Evolutionary conservation across 1,139 yeast species (phyloP), one percentile per base, ranked within the genome.

Genomic region (Pichiaceae sp.): DNA sequence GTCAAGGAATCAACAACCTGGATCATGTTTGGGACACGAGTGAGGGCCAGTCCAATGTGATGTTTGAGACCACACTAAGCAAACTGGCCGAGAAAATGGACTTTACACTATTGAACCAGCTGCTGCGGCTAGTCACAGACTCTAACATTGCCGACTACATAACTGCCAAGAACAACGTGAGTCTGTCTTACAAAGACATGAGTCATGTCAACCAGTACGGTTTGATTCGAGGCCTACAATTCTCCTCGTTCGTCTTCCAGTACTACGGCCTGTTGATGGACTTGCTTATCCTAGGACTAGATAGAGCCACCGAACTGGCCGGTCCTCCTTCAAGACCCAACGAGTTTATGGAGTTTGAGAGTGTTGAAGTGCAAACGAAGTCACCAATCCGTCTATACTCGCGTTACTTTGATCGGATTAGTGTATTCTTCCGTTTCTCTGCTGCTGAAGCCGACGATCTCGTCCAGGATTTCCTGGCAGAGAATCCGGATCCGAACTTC

Each of bases 141-240:
- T 83, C 95, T 1, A 84, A 83, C 48, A 74, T 93, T 51, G 98
- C 98, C 4, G 97, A 91, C 56, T 93, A 93, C 55, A 81, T 91
- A 50, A 86, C 96, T 0, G 81, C 97, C 1, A 89, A 89, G 56
- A 87, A 86, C 59, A 93, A 91, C 50, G 77, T 89, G 18, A 73
- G 75, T 27, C 53, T 93, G 26, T 71, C 91, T 2, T 93, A 80
- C 57, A 93, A 93, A 55, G 99, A 93, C 56, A 93, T 93, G 98
- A 83, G 78, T 43, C 95, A 87, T 56, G 78, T 84, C 15, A 91
- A 91, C 57, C 89, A 83, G 50, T 79, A 78, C 54, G 99, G 99
- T 23, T 61, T 93, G 42, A 62, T 93, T 17, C 70, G 94, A 38
- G 99, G 98, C 2, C 63, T 91, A 23, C 96, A 86, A 51, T 93